A percentile compares a stretch with the other conserved stretches of the same genome.
Conservation (phyloP, 2,329 filamentous ascomycete genomes). For the Tolypocladium paradoxum region DNA sequence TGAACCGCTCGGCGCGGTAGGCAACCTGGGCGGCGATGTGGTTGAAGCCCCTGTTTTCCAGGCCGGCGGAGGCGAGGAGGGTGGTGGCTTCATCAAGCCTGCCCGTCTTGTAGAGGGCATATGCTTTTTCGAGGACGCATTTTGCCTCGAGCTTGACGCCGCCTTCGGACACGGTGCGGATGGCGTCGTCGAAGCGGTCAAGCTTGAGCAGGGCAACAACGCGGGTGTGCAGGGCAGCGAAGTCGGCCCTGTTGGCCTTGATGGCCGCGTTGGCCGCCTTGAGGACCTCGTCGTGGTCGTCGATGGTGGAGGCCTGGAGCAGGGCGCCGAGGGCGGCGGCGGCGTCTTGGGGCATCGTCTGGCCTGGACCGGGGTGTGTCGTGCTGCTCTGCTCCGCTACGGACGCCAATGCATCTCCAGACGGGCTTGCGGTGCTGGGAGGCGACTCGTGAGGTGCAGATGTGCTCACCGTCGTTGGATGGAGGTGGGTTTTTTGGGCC, state of each 20-base stretch:
- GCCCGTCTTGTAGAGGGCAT: slow-evolving; percentile 75
- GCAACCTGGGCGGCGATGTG: slow-evolving; percentile 57
- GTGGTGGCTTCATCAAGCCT: slow-evolving; percentile 54
- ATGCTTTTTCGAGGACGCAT: slow-evolving; percentile 61
- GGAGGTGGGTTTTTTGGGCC: too few species aligned
- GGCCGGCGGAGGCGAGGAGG: slow-evolving; percentile 22
- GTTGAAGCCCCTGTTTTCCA: slow-evolving; percentile 24
- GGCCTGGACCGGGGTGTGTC: not conserved
- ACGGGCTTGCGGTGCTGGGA: not conserved
- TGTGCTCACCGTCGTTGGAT: not conserved
- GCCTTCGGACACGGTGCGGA: slow-evolving; percentile 55
- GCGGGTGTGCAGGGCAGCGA: slow-evolving; percentile 55
- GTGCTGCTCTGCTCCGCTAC: not conserved
- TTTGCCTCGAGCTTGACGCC: slow-evolving; percentile 48
- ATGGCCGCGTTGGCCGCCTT: slow-evolving; percentile 50
- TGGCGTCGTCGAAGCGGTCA: slow-evolving; percentile 70
- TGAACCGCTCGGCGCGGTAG: slow-evolving; percentile 66
- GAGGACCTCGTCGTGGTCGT: slow-evolving; percentile 67
- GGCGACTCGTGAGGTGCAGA: not conserved
- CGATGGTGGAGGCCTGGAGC: slow-evolving; percentile 43
- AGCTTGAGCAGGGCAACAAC: slow-evolving; percentile 69
- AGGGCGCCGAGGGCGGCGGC: slow-evolving; percentile 41
- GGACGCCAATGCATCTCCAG: not conserved
- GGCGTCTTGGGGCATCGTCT: slow-evolving; percentile 31
- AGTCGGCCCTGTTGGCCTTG: slow-evolving; percentile 48